Evolutionary conservation across 2,329 filamentous ascomycete species (phyloP).

Genomic region (Penicillium sp.): DNA sequence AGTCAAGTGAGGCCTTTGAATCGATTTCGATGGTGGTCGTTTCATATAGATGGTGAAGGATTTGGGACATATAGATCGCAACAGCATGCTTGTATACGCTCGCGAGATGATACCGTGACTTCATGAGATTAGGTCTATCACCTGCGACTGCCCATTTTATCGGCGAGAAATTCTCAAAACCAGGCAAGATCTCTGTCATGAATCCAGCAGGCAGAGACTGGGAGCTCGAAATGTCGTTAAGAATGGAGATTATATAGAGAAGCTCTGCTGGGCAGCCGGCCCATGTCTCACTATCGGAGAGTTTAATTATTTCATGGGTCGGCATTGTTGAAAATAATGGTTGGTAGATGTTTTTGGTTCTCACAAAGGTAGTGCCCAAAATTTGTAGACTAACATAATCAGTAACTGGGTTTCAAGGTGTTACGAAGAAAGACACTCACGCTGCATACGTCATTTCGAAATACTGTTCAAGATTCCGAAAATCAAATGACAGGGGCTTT

Average conservation of each 20-base stretch:
- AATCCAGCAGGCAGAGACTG: not conserved
- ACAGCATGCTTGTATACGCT: conserved; percentile 12
- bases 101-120: conserved; percentile 15
- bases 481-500: not conserved
- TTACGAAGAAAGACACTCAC: not conserved
- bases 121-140: not conserved
- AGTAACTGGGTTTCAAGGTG: not conserved
- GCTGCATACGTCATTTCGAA: conserved; percentile 5
- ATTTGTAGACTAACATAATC: conserved; percentile 7
- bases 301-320: conserved; percentile 8
- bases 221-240: conserved; percentile 10
- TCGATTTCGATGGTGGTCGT: not conserved
- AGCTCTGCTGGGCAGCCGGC: conserved; percentile 17
- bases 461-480: not conserved
- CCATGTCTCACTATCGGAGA: conserved; percentile 16
- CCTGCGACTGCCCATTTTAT: conserved; percentile 16
- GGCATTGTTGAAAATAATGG: conserved; percentile 14
- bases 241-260: conserved; percentile 13
- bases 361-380: conserved; percentile 15
- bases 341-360: conserved; percentile 11
- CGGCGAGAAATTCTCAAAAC: conserved; percentile 7
- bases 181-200: not conserved
- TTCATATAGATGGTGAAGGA: not conserved
- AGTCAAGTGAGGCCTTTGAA: not conserved
- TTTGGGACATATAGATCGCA: conserved; percentile 13